Conservation (phyloP, 1,284 basidiomycete genomes). For the Microbotryomycetes sp. region DNA sequence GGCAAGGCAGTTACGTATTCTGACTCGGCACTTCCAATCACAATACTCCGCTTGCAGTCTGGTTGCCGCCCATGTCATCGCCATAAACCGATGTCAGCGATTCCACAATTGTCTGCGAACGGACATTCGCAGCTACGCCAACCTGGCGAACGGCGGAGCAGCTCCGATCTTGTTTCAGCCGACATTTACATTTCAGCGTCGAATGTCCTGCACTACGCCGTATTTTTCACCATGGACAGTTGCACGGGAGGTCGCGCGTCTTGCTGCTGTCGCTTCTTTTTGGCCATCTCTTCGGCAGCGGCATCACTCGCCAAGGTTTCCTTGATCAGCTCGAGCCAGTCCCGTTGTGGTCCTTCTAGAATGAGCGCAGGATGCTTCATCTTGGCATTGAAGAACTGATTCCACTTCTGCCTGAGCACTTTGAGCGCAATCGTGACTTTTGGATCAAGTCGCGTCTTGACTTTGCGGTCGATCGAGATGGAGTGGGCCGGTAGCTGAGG, state of each 20-base stretch:
- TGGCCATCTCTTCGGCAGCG: not conserved
- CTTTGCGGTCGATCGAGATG: conserved; percentile 76
- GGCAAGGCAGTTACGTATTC: too few relatives aligned
- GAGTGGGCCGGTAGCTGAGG: conserved; percentile 62
- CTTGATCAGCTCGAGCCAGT: conserved; percentile 66
- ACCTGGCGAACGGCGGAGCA: too few relatives aligned
- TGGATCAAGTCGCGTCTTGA: conserved; percentile 63
- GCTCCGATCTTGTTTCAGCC: too few relatives aligned
- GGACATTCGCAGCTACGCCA: too few relatives aligned
- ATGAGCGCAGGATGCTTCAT: conserved; percentile 52
- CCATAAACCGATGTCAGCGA: too few relatives aligned
- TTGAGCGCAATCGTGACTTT: conserved; percentile 77
- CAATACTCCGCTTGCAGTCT: too few relatives aligned
- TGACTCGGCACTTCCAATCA: too few relatives aligned
- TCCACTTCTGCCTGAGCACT: conserved; percentile 62
- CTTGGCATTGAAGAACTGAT: conserved; percentile 54
- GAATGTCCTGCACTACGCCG: too few relatives aligned
- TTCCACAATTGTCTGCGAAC: too few relatives aligned
- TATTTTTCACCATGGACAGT: not conserved
- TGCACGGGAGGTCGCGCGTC: not conserved
- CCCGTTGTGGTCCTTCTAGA: conserved; percentile 54
- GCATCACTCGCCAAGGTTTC: conserved; percentile 41
- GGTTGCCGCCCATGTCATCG: too few relatives aligned
- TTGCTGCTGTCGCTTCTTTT: not conserved
- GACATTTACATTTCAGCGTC: too few relatives aligned